Evolutionary conservation across 208 protist genomes (phyloP).

Genomic region (Wallacemonas sp.): DNA sequence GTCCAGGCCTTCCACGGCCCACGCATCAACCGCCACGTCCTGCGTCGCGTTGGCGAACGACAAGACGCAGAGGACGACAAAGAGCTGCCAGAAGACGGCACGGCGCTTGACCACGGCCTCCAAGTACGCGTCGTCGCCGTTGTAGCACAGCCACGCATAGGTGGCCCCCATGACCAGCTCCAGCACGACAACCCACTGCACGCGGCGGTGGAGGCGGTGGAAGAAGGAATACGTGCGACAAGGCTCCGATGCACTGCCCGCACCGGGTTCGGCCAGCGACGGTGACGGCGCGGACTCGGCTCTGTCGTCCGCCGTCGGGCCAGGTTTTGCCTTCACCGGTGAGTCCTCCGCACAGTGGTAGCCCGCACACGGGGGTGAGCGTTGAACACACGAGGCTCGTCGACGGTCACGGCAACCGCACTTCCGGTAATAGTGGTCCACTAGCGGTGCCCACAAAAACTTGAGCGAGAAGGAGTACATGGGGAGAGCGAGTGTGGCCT

Average conservation of each 20-base stretch:
- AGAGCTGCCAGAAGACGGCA: conserved; percentile 17
- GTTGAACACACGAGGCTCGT: background rate
- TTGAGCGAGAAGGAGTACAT: conserved; percentile 48
- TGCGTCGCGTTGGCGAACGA: conserved; percentile 37
- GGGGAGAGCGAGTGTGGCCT: conserved; percentile 31
- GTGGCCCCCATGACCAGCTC: conserved; percentile 11
- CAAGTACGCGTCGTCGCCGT: conserved; percentile 7
- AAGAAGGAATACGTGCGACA: background rate
- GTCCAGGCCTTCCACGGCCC: conserved; percentile 26
- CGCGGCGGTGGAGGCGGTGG: conserved; percentile 13
- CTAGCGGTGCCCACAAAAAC: conserved; percentile 43
- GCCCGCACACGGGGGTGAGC: background rate
- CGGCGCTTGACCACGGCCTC: conserved; percentile 1
- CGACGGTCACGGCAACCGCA: background rate
- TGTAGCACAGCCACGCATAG: background rate
- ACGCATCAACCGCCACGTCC: conserved; percentile 51
- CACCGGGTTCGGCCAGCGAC: background rate
- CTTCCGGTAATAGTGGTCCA: conserved; percentile 27
- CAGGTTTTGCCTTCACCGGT: background rate
- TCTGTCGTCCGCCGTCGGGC: too few species aligned
- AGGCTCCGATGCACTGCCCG: background rate
- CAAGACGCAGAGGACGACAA: conserved; percentile 15
- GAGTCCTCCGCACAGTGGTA: conserved; percentile 3
- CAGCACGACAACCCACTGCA: conserved; percentile 18
- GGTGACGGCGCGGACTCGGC: too few species aligned